Percentiles rank a stretch among this genome's conserved stretches.
Conservation (phyloP, 805 yeast genomes). For the Lipomyces orientalis region DNA sequence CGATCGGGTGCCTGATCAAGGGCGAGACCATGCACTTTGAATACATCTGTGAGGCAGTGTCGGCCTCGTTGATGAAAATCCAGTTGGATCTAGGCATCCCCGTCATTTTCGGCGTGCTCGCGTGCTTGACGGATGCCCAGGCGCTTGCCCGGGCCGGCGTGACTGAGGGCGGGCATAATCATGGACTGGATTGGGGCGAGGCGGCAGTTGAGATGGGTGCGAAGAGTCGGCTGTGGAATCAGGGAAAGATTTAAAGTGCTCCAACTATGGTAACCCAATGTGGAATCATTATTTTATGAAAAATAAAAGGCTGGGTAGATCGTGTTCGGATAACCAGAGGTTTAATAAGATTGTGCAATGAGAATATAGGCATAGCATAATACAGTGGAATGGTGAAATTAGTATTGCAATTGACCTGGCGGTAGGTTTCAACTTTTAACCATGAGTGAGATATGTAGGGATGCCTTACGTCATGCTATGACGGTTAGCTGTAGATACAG, state of each 20-base stretch:
- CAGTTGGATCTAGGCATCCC: slow-evolving; percentile 75
- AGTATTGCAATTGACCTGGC: neutral
- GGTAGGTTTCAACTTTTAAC: neutral
- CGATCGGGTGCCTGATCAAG: slow-evolving; percentile 93
- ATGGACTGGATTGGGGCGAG: slow-evolving; percentile 98
- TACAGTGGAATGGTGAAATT: neutral
- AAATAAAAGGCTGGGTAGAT: neutral
- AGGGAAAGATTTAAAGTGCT: slow-evolving; percentile 28
- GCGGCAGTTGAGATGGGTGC: slow-evolving; percentile 95
- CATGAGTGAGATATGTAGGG: neutral
- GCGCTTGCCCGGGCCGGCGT: slow-evolving; percentile 93
- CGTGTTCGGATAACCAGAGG: neutral
- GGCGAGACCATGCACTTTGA: slow-evolving; percentile 99
- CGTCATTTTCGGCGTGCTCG: slow-evolving; percentile 89
- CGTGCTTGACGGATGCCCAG: slow-evolving; percentile 92
- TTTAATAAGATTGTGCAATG: neutral
- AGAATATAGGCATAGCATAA: neutral
- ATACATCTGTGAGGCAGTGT: slow-evolving; percentile 89
- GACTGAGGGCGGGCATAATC: slow-evolving; percentile 79
- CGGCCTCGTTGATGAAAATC: slow-evolving; percentile 81
- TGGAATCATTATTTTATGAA: neutral
- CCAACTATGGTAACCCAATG: neutral
- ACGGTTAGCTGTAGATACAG: neutral
- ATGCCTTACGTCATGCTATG: neutral
- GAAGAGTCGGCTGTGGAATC: slow-evolving; percentile 41